Evolutionary conservation across 2,329 filamentous ascomycete species (phyloP), one percentile per base, ranked within the genome.

Genomic region (Parastagonospora avenae): DNA sequence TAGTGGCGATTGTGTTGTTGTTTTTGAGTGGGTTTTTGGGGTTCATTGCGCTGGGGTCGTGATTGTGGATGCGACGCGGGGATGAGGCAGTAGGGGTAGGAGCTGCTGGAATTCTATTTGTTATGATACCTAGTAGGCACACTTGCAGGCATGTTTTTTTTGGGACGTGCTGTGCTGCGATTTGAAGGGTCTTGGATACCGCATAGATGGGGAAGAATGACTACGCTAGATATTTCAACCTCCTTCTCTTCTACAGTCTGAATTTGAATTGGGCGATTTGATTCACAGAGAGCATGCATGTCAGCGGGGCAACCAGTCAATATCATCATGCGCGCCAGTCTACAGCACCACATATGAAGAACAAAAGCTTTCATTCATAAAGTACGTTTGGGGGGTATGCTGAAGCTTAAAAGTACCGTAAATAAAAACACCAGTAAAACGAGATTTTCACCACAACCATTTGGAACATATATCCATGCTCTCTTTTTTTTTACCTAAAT

Each of bases 401-500:
- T 48, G 31, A 42, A 48, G 46, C 38, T 24, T 39, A 30, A 48
- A 30, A 37, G 37, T 16, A 35, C 19, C 19, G 19, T 24, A 14
- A 42, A 48, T 5, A 27, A 48, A 24, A 43, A 42, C n/a, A 15
- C 27, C 4, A 42, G 14, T 8, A 28, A 15, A 43, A 43, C 28
- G 28, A 42, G 31, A 32, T 10, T 32, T 32, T 32, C 10, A 8
- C n/a, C 31, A n/a, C n/a, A n/a, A n/a, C n/a, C n/a, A n/a, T 8
- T n/a, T 8, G 31, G 31, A 4, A 11, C 31, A 10, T 32, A 8
- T 32, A 4, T 32, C 31, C 31, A 32, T 14, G 4, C 33, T 40
- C 15, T 41, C 14, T 14, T 37, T 32, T 31, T 2, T 32, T 52
- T 47, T 78, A 88, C 76, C 85, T 79, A 82, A 97, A 97, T 72